Base-by-base conservation (phyloP, 208 protist genomes). In the Kentomonas sorsogonicus region DNA sequence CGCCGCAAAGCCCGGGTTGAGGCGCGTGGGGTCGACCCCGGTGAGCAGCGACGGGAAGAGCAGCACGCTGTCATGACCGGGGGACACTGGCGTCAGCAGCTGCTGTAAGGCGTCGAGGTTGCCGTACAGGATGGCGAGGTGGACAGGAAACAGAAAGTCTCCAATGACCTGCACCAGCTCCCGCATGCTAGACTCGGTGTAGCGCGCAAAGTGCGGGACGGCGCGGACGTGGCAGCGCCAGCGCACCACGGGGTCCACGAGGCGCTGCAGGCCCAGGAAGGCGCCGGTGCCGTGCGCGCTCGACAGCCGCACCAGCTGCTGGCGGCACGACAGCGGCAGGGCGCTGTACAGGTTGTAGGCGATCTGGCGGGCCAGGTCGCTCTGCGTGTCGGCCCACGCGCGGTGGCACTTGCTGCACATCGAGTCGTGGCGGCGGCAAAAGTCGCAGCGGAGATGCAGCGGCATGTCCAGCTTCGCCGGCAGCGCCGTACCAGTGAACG, bases 361-460 rank as follows among this genome's bases (percentile, higher is more conserved):
- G 4, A 64, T 29, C 11, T 18, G 30, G 2, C 53, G 23, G 18
- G 60, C 62, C 31, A 62, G 64, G 3, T 59, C 22, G 23, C 39
- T 44, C 34, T 72, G 38, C 16, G 73, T 30, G 22, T 47, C 64
- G 20, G 31, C 41, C 79, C 79, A 83, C 39, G 70, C 69, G 2
- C 38, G 18, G 41, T 83, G 75, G 51, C 74, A 81, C 10, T 64
- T 53, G 40, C 63, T 72, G 57, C 79, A 86, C 38, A 86, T 44
- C 0, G 74, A 72, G 56, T 86, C 79, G 63, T 77, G 68, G 50
- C 69, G 74, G 40, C 65, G 66, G 44, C 74, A 82, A 63, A 86
- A 77, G 20, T 39, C 18, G 55, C 79, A 86, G 13, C 74, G 67
- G 29, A 75, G 25, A 16, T 40, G 4, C 25, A 75, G 45, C 3